Evolutionary conservation across 2,329 filamentous ascomycete species (phyloP), one percentile per base, ranked within the genome.

Genomic region (Podosphaera xanthii): DNA sequence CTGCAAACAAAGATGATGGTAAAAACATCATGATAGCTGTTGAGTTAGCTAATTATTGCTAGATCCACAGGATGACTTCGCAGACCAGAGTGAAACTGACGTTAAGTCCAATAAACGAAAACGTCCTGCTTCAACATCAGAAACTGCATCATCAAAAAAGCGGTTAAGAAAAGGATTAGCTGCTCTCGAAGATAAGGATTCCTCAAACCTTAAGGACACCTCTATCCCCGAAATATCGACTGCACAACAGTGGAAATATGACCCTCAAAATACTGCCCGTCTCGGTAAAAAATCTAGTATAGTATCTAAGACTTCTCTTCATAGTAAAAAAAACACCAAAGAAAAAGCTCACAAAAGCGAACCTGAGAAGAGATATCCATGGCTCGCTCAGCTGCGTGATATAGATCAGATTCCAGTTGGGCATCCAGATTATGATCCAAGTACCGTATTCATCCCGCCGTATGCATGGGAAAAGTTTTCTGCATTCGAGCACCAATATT

Each of bases 401-500:
- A 87, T 88, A 56, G 89, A 97, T 66, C 82, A 83, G 58, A 83
- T 94, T 66, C 78, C 83, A 0, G 79, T 80, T 0, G 83, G 79
- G 8, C 82, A 96, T 69, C 84, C 90, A 0, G 91, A 98, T 60
- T 95, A 91, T 66, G 90, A 98, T 66, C 87, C 88, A 7, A 79
- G 87, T 30, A 94, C 89, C 0, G 78, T 98, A n/a, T 95, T 84
- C 70, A 85, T 98, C 40, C 92, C 92, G 0, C 86, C 87, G 0
- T 69, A 76, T 40, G 87, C 88, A 0, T 94, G 84, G 82, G 73
- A 73, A 36, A 83, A 86, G 34, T 96, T 98, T 69, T 94, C 90
- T 0, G 80, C 91, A 0, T 98, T 98, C 64, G 92, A 98, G 72
- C 94, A 89, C 70, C 92, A 98, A 69, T 98, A 98, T 70, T 98